phyloP scores from a whole-genome alignment of 2,329 filamentous ascomycete genomes.

The Fusarium robinianum region DNA sequence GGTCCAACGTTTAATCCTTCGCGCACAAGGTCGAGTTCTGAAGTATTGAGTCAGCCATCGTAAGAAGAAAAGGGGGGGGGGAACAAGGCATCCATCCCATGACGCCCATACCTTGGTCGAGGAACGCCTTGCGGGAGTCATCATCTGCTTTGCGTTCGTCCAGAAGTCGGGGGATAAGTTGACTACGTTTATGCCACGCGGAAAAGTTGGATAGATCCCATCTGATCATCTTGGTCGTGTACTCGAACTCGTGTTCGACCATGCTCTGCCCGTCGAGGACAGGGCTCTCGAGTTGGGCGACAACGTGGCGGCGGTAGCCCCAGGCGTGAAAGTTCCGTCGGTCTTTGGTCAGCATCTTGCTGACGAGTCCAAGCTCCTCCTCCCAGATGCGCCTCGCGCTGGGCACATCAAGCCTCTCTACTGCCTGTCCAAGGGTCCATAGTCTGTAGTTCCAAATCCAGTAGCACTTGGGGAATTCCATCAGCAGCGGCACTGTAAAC shows the following conservation, averaged over 20 bases:
- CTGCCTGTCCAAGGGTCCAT: conserved; percentile 79
- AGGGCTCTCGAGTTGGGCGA: conserved; percentile 71
- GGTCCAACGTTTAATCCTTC: conserved; percentile 85
- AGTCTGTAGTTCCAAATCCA: conserved; percentile 98
- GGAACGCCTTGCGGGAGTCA: conserved; percentile 65
- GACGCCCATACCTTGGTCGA: conserved; percentile 73
- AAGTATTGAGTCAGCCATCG: conserved; percentile 4
- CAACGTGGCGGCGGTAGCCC: conserved; percentile 83
- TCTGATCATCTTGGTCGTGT: conserved; percentile 87
- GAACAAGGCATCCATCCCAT: too few species aligned
- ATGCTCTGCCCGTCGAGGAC: conserved; percentile 62
- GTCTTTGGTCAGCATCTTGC: conserved; percentile 87
- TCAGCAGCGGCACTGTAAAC: conserved; percentile 83
- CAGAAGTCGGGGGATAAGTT: conserved; percentile 77
- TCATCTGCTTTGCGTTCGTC: conserved; percentile 69
- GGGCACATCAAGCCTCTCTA: conserved; percentile 60
- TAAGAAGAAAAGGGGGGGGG: neutral
- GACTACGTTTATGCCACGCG: conserved; percentile 91
- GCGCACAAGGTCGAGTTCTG: conserved; percentile 76
- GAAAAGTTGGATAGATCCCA: conserved; percentile 93
- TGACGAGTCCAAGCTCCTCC: conserved; percentile 78
- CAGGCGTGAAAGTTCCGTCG: conserved; percentile 95
- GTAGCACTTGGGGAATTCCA: conserved; percentile 93
- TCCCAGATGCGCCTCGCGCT: conserved; percentile 74
- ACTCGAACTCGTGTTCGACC: conserved; percentile 80